These are phyloP conservation scores for Phytopythium vexans DNA, from an alignment of 352 stramenopile species.

Conservation along the genomic window DNA sequence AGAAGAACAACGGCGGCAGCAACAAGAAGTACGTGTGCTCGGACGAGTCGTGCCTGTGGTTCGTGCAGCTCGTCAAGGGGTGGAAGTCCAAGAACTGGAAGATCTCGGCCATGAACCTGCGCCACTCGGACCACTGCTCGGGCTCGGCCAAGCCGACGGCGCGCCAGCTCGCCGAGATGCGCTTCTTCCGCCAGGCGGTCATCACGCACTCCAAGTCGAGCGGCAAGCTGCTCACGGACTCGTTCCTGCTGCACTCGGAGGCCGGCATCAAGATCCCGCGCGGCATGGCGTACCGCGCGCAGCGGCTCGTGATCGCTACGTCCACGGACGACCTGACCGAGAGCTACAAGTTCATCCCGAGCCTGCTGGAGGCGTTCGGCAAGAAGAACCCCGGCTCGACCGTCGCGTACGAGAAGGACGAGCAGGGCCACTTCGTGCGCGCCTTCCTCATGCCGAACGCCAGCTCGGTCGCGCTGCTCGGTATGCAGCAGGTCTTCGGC, in stretches of 20 bases:
- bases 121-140: conserved; percentile 64
- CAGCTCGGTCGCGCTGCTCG: conserved; percentile 37
- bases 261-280: conserved; percentile 64
- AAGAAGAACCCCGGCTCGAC: conserved; percentile 71
- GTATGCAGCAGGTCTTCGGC: conserved; percentile 65
- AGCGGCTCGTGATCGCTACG: conserved; percentile 61
- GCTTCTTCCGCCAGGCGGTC: conserved; percentile 69
- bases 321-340: conserved; percentile 72
- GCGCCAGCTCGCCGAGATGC: conserved; percentile 74
- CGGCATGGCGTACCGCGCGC: conserved; percentile 67
- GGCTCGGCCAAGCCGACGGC: conserved; percentile 67
- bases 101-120: conserved; percentile 86
- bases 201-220: conserved; percentile 75
- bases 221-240: conserved; percentile 79
- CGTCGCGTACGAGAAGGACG: conserved; percentile 58
- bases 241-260: conserved; percentile 64
- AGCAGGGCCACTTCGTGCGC: conserved; percentile 61
- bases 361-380: conserved; percentile 61
- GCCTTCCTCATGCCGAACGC: conserved; percentile 67
- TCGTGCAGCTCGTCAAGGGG: conserved; percentile 74
- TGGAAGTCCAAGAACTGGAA: conserved; percentile 89
- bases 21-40: conserved; percentile 89
- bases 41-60: conserved; percentile 68
- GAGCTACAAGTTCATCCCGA: conserved; percentile 83
- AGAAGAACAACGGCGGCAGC: conserved; percentile 75